phyloP scores from a whole-genome alignment of 1,284 basidiomycete species.

The Lentinula novae-zelandiae region DNA sequence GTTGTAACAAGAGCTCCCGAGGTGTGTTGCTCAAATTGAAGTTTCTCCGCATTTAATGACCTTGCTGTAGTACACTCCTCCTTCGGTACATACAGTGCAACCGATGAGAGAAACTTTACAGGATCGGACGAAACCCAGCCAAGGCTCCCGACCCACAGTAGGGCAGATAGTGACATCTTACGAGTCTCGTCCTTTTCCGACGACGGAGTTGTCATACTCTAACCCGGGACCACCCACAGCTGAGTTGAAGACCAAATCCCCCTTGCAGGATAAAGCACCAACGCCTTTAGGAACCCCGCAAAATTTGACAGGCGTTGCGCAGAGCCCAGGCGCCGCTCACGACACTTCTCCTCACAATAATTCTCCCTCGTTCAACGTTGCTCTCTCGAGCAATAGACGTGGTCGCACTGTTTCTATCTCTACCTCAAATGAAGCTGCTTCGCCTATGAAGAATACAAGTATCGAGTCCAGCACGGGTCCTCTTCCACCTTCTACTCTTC shows the following conservation, averaged over 20 bases:
- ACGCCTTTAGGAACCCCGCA: not conserved
- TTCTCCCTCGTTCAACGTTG: slow-evolving; percentile 14
- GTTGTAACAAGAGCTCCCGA: not conserved
- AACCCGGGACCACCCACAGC: not conserved
- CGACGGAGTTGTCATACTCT: not conserved
- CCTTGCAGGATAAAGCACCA: not conserved
- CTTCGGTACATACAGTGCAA: not conserved
- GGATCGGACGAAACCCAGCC: not conserved
- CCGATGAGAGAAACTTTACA: not conserved
- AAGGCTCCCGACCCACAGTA: slow-evolving; percentile 11
- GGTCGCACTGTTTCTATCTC: slow-evolving; percentile 14
- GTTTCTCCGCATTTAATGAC: not conserved
- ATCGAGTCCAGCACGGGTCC: not conserved
- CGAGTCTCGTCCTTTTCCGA: slow-evolving; percentile 19
- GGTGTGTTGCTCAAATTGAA: not conserved
- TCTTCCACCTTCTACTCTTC: not conserved
- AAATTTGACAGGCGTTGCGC: not conserved
- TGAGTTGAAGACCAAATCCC: not conserved
- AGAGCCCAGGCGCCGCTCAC: not conserved
- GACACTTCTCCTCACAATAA: not conserved
- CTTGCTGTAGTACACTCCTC: not conserved
- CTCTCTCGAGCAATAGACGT: slow-evolving; percentile 10
- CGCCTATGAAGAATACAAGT: not conserved
- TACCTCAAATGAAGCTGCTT: slow-evolving; percentile 12
- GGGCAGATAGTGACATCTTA: slow-evolving; percentile 22